Evolutionary conservation across 208 protist genomes (phyloP).

Genomic region (Leishmania braziliensis): DNA sequence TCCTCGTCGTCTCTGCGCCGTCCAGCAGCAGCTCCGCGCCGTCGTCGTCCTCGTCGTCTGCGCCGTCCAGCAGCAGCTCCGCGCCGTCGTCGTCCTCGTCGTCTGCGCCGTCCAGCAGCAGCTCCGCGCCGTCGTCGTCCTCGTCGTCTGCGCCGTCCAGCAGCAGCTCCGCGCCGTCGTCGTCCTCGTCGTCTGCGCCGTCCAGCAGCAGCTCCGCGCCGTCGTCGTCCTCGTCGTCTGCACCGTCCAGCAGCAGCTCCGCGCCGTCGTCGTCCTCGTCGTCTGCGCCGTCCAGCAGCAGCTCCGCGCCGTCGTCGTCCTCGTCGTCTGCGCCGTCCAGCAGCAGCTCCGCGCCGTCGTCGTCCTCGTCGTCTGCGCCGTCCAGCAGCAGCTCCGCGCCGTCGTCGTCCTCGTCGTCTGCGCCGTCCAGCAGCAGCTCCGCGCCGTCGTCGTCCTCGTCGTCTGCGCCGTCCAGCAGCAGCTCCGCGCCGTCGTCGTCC

Average conservation of each 20-base stretch:
- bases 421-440: background rate
- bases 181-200: background rate
- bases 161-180: background rate
- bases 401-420: background rate
- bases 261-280: conserved; percentile 1
- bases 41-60: background rate
- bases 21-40: conserved; percentile 1
- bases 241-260: background rate
- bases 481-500: background rate
- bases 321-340: background rate
- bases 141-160: background rate
- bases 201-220: conserved; percentile 1
- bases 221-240: background rate
- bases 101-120: conserved; percentile 1
- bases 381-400: background rate
- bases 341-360: background rate
- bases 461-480: background rate
- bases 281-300: background rate
- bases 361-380: background rate
- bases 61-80: conserved; percentile 1
- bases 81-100: background rate
- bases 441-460: conserved; percentile 1
- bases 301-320: background rate
- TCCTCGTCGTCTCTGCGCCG: background rate
- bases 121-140: background rate